Evolutionary conservation across 495 filamentous ascomycete species (phyloP), one percentile per base, ranked within the genome.

Genomic region (Xylaria intraflava): DNA sequence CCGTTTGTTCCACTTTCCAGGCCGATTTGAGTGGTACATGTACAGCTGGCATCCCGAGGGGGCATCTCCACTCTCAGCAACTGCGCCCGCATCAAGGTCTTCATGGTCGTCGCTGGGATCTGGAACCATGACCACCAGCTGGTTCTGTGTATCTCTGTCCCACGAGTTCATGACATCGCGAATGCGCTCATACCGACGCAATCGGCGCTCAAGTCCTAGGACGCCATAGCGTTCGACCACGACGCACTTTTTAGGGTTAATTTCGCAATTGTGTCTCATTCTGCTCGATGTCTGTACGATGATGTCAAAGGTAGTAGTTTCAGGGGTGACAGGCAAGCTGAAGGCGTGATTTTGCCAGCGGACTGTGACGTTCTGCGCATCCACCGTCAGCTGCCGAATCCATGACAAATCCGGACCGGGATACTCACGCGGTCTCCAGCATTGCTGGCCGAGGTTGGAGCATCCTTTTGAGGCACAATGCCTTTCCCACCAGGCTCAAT

Each of bases 111-210:
- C 57, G 24, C 65, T 58, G 1, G 68, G 62, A 52, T 74, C 69
- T 12, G 60, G 55, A 11, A 65, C 39, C 16, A 49, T 33, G 17
- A 95, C 67, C 14, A 85, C 63, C 16, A 96, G 72, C 1, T 72
- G 67, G 62, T 93, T 92, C 56, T 87, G 79, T 1, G 74, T 72
- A 64, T 95, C 90, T 14, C 75, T 69, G 30, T 92, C 83, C 93
- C 93, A 98, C 3, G 90, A 93, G 65, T 92, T 94, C 78, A 96
- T 77, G 23, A 95, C 80, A 67, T 96, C 89, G 31, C 90, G 81
- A 23, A 97, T 77, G 55, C 80, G 82, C 71, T 98, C 93, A 65
- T 96, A 96, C 7, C 80, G 83, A 11, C 93, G 87, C 22, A 98
- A 66, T 3, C 87, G 83, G 41, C 93, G 82, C 62, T 94, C 87